Evolutionary conservation across 2,329 filamentous ascomycete genomes (phyloP), one percentile per base, ranked within the genome.

Genomic region (Annulohypoxylon truncatum): DNA sequence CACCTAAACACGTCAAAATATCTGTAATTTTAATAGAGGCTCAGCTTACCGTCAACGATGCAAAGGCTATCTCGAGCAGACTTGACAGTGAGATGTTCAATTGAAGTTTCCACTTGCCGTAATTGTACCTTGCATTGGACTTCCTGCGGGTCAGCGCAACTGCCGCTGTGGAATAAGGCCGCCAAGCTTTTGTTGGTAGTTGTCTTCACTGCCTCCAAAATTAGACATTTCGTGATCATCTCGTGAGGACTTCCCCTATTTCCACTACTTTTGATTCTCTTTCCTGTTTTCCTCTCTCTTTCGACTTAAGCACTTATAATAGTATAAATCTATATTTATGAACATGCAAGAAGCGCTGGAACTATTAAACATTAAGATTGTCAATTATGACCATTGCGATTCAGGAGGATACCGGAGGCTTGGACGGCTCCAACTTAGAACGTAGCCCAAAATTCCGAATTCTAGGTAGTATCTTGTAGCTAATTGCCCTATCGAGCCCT

Each of bases 91-190:
- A 59, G 56, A 44, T 51, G 26, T 38, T 59, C n/a, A 35, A 24
- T 22, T 35, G 54, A 48, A 29, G 42, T 38, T 56, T 40, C 40
- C 28, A 48, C 28, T 46, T 58, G 28, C 29, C 29, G 35, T 18
- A 44, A 35, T 9, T 50, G 46, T 52, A 51, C 46, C 55, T 51
- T 59, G 38, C 47, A 60, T 53, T 26, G 56, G 47, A 38, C 38
- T 10, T 51, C 22, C 42, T 31, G 56, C 15, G 33, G 46, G 26
- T 47, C 18, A 31, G 38, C 57, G 47, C 28, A 46, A 26, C 15
- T 40, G 18, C 35, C 35, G 35, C n/a, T 8, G 9, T 38, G 5
- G 35, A 56, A 56, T 31, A 42, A 24, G 26, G 28, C 5, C 51
- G 51, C 59, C 59, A 56, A 62, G 59, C 38, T 42, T 42, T n/a